Percentiles rank a stretch among this genome's conserved stretches.
phyloP scores from a whole-genome alignment of 1,284 basidiomycete genomes.

The Phellopilus nigrolimitatus region DNA sequence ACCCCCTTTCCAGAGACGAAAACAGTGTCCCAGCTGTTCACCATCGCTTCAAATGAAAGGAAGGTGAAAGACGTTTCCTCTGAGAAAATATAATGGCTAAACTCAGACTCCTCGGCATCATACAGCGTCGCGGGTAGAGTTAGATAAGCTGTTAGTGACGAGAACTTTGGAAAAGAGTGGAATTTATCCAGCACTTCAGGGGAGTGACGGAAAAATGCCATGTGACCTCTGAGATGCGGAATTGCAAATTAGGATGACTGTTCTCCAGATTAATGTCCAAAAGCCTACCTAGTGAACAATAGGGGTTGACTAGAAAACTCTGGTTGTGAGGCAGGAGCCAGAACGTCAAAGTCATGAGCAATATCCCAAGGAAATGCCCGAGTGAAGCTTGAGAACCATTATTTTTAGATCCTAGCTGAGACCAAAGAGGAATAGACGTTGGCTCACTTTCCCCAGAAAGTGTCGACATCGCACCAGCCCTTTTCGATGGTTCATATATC shows the following conservation, averaged over 20 bases:
- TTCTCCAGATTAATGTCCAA: no score
- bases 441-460: slow-evolving; percentile 20
- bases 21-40: slow-evolving; percentile 16
- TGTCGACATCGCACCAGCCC: slow-evolving; percentile 20
- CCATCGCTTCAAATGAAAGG: slow-evolving; percentile 17
- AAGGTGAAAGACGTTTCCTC: slow-evolving; percentile 19
- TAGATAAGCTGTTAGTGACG: slow-evolving; percentile 14
- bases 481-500: background rate
- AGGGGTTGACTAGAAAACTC: slow-evolving; percentile 11
- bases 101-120: slow-evolving; percentile 20
- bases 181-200: slow-evolving; percentile 16
- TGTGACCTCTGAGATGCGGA: slow-evolving; percentile 15
- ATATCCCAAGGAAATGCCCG: slow-evolving; percentile 21
- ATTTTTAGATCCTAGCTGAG: background rate
- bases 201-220: slow-evolving; percentile 18
- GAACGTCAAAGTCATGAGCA: slow-evolving; percentile 18
- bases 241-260: background rate
- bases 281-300: slow-evolving; percentile 12
- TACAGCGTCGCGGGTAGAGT: slow-evolving; percentile 3
- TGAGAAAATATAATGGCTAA: slow-evolving; percentile 19
- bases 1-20: slow-evolving; percentile 15
- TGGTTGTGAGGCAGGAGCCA: slow-evolving; percentile 11
- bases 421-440: background rate
- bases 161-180: slow-evolving; percentile 18
- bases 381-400: slow-evolving; percentile 7